Base-by-base conservation (phyloP, 2,329 filamentous ascomycete species). In the Penicillium digitatum region DNA sequence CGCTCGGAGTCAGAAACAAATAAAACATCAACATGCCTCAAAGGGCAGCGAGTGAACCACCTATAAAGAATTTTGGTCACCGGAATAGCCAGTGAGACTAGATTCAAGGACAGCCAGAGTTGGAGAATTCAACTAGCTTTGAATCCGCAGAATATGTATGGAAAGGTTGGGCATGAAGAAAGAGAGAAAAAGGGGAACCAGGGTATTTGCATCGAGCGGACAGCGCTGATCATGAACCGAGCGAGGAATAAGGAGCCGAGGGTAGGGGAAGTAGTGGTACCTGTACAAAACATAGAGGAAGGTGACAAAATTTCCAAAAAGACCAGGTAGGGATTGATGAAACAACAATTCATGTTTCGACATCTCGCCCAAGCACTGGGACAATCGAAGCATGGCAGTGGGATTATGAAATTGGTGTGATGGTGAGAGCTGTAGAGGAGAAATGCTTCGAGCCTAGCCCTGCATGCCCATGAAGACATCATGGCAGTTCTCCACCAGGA, bases 401-500 rank as follows among this genome's bases (percentile, higher is more conserved):
- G 3, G 12, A 39, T 10, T 18, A 2, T 27, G 16, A n/a, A n/a
- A 18, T 39, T 16, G 18, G 7, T 29, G 14, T 47, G 14, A 38
- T 40, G 7, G 24, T 11, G 14, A 34, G 34, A 16, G 11, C 16
- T 9, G 10, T 10, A 2, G 37, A 31, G 3, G 34, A 46, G 4
- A 40, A 12, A 8, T n/a, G 7, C 29, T 20, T 18, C 2, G 27
- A n/a, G 18, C 31, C 39, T 62, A 69, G 39, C 58, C 62, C 57
- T 73, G 67, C 65, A 74, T 70, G 40, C 70, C 71, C 70, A 74
- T 72, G 71, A 96, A 97, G 57, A 96, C 88, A 63, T 82, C 83
- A 66, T 90, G 83, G 70, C 88, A 91, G 72, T 96, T 88, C 72
- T 97, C 93, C 62, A 97, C 88, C 69, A 99, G 81, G 66, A 94